These are phyloP conservation scores for Phytophthora syringae DNA, from an alignment of 352 stramenopile species.

Conservation along the genomic window DNA sequence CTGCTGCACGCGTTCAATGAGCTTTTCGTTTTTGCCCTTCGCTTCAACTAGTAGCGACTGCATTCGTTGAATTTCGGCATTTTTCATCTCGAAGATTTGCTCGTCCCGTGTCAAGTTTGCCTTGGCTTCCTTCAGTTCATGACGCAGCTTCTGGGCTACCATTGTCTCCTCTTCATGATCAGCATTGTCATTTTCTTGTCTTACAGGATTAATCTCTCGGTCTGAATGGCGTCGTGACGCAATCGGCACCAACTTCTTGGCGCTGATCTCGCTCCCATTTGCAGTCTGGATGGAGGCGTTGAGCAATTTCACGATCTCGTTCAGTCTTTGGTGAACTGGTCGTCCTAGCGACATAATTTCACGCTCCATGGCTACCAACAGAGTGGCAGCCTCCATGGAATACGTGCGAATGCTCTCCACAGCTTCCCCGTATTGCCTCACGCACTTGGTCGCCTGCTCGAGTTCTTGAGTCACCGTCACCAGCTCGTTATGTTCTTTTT, in stretches of 20 bases:
- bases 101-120: slow-evolving; percentile 74
- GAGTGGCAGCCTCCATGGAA: slow-evolving; percentile 71
- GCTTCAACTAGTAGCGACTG: slow-evolving; percentile 64
- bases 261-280: slow-evolving; percentile 45
- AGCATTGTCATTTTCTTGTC: slow-evolving; percentile 2
- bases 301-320: slow-evolving; percentile 81
- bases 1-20: slow-evolving; percentile 72
- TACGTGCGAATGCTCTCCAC: slow-evolving; percentile 65
- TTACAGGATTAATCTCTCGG: slow-evolving; percentile 20
- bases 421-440: slow-evolving; percentile 46
- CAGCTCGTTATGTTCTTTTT: slow-evolving; percentile 27
- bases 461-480: slow-evolving; percentile 37
- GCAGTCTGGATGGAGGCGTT: slow-evolving; percentile 73
- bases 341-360: slow-evolving; percentile 77
- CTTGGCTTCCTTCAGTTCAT: slow-evolving; percentile 72
- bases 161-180: slow-evolving; percentile 30
- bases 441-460: slow-evolving; percentile 44
- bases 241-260: slow-evolving; percentile 34
- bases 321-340: slow-evolving; percentile 78
- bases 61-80: slow-evolving; percentile 68
- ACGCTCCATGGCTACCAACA: slow-evolving; percentile 77
- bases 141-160: slow-evolving; percentile 43
- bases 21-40: slow-evolving; percentile 79
- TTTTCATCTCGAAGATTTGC: slow-evolving; percentile 90
- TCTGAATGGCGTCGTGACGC: slow-evolving; percentile 1